Evolutionary conservation across 2,329 filamentous ascomycete species (phyloP).

Genomic region (Pseudovirgaria hyperparasitica): DNA sequence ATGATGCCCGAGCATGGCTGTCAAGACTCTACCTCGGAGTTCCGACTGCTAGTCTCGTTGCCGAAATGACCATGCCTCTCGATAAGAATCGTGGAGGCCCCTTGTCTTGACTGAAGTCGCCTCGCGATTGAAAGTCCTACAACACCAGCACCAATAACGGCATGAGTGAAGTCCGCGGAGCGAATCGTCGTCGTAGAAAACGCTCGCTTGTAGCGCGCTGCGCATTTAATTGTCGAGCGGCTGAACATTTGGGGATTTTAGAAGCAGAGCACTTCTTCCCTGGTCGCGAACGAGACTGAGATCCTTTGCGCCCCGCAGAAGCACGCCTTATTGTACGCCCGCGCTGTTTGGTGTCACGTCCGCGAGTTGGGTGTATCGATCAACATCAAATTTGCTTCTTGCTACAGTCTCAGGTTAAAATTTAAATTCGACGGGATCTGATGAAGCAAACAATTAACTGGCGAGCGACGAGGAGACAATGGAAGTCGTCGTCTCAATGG

Average conservation of each 20-base stretch:
- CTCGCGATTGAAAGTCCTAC: slow-evolving; percentile 73
- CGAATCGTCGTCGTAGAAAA: slow-evolving; percentile 17
- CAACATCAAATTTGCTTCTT: too few relatives aligned
- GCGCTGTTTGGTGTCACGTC: too few relatives aligned
- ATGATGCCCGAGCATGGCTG: slow-evolving; percentile 1
- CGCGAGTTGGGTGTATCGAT: too few relatives aligned
- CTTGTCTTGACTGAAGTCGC: slow-evolving; percentile 49
- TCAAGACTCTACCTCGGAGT: slow-evolving; percentile 53
- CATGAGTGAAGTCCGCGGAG: slow-evolving; percentile 50
- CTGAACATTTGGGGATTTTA: slow-evolving; percentile 3
- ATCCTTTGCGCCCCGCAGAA: too few relatives aligned
- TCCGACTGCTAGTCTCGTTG: slow-evolving; percentile 78
- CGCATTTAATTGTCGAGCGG: not conserved
- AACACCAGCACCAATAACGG: slow-evolving; percentile 56
- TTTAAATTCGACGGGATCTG: too few relatives aligned
- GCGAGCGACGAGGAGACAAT: too few relatives aligned
- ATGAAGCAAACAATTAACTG: too few relatives aligned
- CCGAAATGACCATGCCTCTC: slow-evolving; percentile 67
- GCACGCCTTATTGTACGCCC: too few relatives aligned
- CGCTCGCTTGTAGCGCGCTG: not conserved
- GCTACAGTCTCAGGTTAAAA: too few relatives aligned
- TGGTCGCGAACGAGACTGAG: too few relatives aligned
- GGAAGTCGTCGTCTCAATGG: too few relatives aligned
- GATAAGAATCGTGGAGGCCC: slow-evolving; percentile 59
- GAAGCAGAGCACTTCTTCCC: too few relatives aligned